phyloP scores from a whole-genome alignment of 768 basidiomycete genomes.

The Daedalea quercina region DNA sequence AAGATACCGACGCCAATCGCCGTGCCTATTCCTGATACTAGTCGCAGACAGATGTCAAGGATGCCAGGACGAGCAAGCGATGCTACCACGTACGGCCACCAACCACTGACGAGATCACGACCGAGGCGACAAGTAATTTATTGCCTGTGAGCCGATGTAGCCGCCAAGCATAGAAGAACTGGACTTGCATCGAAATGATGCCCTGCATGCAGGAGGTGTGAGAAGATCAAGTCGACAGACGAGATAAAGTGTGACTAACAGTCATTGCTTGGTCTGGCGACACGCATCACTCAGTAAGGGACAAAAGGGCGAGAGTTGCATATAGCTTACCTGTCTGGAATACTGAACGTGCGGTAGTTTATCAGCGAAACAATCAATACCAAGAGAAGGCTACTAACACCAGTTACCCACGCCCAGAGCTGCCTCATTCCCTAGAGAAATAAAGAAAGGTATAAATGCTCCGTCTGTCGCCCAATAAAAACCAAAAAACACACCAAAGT shows the following conservation, averaged over 20 bases:
- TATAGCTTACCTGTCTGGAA: not conserved
- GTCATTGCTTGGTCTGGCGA: not conserved
- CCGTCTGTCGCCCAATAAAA: no score
- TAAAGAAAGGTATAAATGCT: no score
- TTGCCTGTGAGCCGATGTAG: conserved; percentile 15
- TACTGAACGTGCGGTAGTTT: not conserved
- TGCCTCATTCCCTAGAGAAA: not conserved
- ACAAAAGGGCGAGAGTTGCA: not conserved
- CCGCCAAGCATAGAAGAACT: conserved; percentile 21
- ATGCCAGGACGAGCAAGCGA: not conserved
- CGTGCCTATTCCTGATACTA: conserved; percentile 23
- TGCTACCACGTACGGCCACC: conserved; percentile 8
- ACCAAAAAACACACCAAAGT: conserved; percentile 16
- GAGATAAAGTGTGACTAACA: not conserved
- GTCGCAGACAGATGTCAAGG: not conserved
- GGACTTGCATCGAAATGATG: conserved; percentile 16
- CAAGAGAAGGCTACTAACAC: not conserved
- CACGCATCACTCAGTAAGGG: not conserved
- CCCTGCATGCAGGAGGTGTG: conserved; percentile 4
- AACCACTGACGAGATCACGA: conserved; percentile 9
- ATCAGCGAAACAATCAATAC: not conserved
- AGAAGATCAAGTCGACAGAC: not conserved
- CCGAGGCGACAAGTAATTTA: conserved; percentile 5
- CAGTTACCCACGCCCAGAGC: conserved; percentile 3
- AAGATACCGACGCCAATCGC: conserved; percentile 24